Evolutionary conservation across 2,329 filamentous ascomycete genomes (phyloP).

Genomic region (Fusarium graminum): DNA sequence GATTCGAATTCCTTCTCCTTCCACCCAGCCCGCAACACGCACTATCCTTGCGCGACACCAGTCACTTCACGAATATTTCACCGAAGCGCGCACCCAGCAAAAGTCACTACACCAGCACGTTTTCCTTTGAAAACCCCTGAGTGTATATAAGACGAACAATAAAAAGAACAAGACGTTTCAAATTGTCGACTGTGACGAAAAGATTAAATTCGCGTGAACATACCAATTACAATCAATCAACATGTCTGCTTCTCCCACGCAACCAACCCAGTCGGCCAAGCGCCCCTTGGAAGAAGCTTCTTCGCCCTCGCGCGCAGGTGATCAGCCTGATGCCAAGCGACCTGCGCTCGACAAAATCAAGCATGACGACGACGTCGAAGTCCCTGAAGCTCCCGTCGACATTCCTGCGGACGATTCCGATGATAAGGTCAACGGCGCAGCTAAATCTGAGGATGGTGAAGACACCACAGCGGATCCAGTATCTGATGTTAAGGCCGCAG

Average conservation of each 20-base stretch:
- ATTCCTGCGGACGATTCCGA: constrained; percentile 61
- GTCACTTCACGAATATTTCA: constrained; percentile 58
- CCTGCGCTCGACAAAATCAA: constrained; percentile 94
- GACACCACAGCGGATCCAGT: constrained; percentile 46
- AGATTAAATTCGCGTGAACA: constrained; percentile 44
- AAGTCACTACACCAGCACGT: constrained; percentile 85
- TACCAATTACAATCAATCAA: constrained; percentile 50
- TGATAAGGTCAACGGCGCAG: constrained; percentile 62
- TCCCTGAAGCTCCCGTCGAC: constrained; percentile 52
- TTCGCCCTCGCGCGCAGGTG: constrained; percentile 89
- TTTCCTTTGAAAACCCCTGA: constrained; percentile 87
- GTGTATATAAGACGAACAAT: constrained; percentile 79
- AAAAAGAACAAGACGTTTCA: constrained; percentile 52
- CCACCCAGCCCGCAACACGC: constrained; percentile 50
- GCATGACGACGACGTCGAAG: constrained; percentile 71
- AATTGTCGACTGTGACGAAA: constrained; percentile 45
- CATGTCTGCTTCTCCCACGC: constrained; percentile 80
- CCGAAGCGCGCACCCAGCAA: constrained; percentile 59
- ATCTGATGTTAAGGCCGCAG: constrained; percentile 58
- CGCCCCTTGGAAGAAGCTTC: constrained; percentile 97
- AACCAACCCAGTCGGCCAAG: constrained; percentile 81
- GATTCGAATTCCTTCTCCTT: constrained; percentile 50
- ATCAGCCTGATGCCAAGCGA: constrained; percentile 97
- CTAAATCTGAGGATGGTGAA: constrained; percentile 56
- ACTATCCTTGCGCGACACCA: constrained; percentile 54